Conservation (phyloP, 805 yeast species). For the Saccharomycopsis fodiens region DNA sequence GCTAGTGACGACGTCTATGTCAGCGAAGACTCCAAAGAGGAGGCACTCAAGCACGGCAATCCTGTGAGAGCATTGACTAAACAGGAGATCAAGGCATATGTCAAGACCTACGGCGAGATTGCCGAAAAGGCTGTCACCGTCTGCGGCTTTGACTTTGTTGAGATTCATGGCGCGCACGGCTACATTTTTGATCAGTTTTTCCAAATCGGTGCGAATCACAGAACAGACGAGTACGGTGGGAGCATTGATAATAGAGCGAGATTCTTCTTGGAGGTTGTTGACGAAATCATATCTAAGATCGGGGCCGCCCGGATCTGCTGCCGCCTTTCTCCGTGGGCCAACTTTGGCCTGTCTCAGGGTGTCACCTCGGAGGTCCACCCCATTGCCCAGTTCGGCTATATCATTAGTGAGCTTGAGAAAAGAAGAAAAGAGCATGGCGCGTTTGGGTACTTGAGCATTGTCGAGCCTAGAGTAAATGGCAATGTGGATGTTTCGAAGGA, state of each 20-base stretch:
- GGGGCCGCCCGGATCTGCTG: conserved; percentile 45
- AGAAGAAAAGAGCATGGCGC: conserved; percentile 13
- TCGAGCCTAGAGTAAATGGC: conserved; percentile 23
- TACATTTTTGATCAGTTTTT: conserved; percentile 44
- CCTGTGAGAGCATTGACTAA: conserved; percentile 31
- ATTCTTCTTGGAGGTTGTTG: conserved; percentile 41
- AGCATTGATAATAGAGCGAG: conserved; percentile 49
- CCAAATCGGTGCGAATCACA: conserved; percentile 37
- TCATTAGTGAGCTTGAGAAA: conserved; percentile 20
- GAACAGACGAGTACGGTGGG: conserved; percentile 62
- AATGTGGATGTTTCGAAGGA: conserved; percentile 25
- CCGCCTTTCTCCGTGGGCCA: conserved; percentile 41
- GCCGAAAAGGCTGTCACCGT: conserved; percentile 42
- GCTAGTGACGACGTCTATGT: conserved; percentile 33
- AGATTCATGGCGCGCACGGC: conserved; percentile 60
- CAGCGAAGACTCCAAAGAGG: conserved; percentile 30
- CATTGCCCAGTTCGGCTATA: conserved; percentile 29
- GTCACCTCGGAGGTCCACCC: conserved; percentile 29
- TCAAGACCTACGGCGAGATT: conserved; percentile 36
- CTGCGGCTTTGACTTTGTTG: conserved; percentile 53
- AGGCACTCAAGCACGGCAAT: conserved; percentile 29
- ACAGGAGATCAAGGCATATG: conserved; percentile 34
- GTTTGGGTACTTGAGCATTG: conserved; percentile 21
- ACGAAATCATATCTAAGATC: conserved; percentile 39
- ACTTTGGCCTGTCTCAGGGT: conserved; percentile 35